Evolutionary conservation across 495 filamentous ascomycete genomes (phyloP).

Genomic region (Aspergillus panamensis): DNA sequence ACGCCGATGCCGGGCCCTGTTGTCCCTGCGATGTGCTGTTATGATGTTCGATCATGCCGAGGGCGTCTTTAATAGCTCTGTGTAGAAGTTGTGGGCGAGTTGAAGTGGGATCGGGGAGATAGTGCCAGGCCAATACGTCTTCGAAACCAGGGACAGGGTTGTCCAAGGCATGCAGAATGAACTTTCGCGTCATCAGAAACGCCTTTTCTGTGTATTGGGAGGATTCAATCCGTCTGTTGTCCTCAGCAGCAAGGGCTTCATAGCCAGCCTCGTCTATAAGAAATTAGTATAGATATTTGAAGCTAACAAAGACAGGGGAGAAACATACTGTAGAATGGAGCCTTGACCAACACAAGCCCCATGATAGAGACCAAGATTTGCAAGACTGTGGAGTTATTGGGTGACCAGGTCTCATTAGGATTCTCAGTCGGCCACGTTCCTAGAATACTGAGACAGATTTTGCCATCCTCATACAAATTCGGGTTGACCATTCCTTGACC

Average conservation of each 20-base stretch:
- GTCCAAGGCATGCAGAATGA: constrained; percentile 49
- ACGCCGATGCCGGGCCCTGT: constrained; percentile 20
- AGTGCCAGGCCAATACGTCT: constrained; percentile 50
- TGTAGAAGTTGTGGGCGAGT: constrained; percentile 34
- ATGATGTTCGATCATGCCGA: constrained; percentile 31
- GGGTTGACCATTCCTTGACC: constrained; percentile 55
- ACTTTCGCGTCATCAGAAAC: constrained; percentile 50
- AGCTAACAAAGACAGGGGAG: background rate
- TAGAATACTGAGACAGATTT: constrained; percentile 56
- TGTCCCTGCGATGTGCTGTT: constrained; percentile 16
- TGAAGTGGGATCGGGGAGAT: constrained; percentile 31
- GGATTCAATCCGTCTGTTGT: constrained; percentile 44
- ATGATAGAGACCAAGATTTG: constrained; percentile 59
- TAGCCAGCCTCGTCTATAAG: constrained; percentile 56
- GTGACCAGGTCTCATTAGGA: constrained; percentile 51
- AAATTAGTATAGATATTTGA: constrained; percentile 1
- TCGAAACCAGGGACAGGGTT: constrained; percentile 42
- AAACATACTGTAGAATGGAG: constrained; percentile 60
- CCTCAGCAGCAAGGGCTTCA: constrained; percentile 41
- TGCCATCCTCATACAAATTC: constrained; percentile 61
- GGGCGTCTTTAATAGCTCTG: constrained; percentile 34
- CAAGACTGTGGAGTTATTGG: constrained; percentile 49
- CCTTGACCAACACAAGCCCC: constrained; percentile 56
- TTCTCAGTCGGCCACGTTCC: constrained; percentile 57
- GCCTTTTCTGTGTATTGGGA: constrained; percentile 53